A percentile compares a stretch with the other conserved stretches of the same genome.
Evolutionary conservation across 2,329 filamentous ascomycete species (phyloP).

Genomic region (Tolypocladium tundrense): DNA sequence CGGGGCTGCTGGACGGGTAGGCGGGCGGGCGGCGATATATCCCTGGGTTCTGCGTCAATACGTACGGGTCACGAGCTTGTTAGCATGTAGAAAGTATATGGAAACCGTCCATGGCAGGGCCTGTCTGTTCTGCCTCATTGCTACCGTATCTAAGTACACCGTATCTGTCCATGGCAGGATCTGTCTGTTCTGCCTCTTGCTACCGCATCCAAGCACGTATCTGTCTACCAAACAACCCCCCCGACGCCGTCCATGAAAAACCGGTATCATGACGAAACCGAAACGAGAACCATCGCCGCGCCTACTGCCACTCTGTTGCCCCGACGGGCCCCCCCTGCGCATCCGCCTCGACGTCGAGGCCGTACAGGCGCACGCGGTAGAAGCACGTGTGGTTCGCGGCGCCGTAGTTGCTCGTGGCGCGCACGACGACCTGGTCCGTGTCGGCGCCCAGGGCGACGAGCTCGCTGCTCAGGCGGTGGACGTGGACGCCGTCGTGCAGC

Average conservation of each 20-base stretch:
- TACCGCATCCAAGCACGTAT: background rate
- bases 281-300: background rate
- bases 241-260: background rate
- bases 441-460: slow-evolving; percentile 34
- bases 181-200: background rate
- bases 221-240: background rate
- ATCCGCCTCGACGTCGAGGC: slow-evolving; percentile 24
- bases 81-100: background rate
- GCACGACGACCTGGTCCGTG: slow-evolving; percentile 43
- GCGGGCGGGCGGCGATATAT: background rate
- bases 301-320: background rate
- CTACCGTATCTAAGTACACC: background rate
- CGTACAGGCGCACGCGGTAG: slow-evolving; percentile 51
- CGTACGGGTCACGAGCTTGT: background rate
- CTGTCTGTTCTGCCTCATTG: background rate
- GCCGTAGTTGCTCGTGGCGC: slow-evolving; percentile 50
- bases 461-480: slow-evolving; percentile 42
- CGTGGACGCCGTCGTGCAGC: slow-evolving; percentile 35
- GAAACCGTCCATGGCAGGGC: background rate
- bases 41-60: background rate
- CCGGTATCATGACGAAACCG: background rate
- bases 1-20: slow-evolving; percentile 52
- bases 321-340: background rate
- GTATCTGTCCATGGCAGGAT: background rate
- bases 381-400: slow-evolving; percentile 51